Evolutionary conservation across 2,329 filamentous ascomycete genomes (phyloP), one percentile per base, ranked within the genome.

Genomic region (Xylariaceae sp.): DNA sequence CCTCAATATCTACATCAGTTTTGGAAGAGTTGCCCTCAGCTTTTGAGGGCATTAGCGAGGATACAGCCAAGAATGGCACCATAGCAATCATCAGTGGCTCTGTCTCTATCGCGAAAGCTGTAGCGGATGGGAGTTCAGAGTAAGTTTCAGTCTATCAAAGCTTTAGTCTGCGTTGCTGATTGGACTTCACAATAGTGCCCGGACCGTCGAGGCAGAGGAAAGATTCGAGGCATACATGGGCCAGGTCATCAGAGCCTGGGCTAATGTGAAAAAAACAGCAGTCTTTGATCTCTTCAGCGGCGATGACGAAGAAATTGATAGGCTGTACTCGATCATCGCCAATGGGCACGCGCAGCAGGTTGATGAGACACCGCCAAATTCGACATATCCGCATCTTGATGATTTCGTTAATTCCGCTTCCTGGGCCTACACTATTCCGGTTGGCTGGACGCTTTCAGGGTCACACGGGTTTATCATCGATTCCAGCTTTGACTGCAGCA

Each of bases 391-490:
- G 29, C 44, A 48, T 1, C 33, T 56, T 23, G 17, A 52, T 20
- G 19, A 22, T 19, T 49, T 50, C 41, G 42, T 59, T 29, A 8
- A 34, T 40, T 62, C 57, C 45, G 37, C 56, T 29, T 55, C 67
- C 41, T 67, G 54, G 42, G 62, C 50, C 35, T 64, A 51, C 36
- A 51, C 60, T 37, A 64, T 68, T 43, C 64, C 66, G 6, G 42
- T 47, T 12, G 34, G 62, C 3, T 68, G 65, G 66, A 45, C 47
- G 11, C 40, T 39, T 22, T 59, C 62, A 5, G 48, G 50, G 4
- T 49, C 47, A 7, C 52, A 55, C 19, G 55, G 60, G 11, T 68
- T 68, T 36, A 43, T 68, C 34, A 40, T 67, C 33, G 61, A 67
- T 55, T 59, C 62, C n/a, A 65, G 62, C 23, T 49, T 61, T 2